Evolutionary conservation across 441 rosid genomes (phyloP), one percentile per base, ranked within the genome.

Genomic region (Arabidopsis hybrid): DNA sequence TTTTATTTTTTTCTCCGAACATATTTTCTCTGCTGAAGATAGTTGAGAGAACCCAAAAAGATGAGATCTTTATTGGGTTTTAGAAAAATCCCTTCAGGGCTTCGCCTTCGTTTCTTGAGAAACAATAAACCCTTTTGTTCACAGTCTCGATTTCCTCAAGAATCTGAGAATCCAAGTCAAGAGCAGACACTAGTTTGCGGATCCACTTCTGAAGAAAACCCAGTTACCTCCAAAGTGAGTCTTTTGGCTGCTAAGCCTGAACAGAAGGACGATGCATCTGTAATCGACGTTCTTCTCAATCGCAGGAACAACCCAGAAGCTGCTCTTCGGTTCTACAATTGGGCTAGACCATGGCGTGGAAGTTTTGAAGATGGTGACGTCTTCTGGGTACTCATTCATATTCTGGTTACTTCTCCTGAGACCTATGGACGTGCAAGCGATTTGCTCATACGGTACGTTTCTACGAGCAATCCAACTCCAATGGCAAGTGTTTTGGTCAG

Each of bases 311-410:
- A 84, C 60, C 90, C 95, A 8, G 8, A 43, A 5, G 74, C 82
- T 8, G 92, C 94, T 64, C 67, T 85, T 52, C 40, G 56, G 51
- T 84, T 80, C 80, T 91, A 79, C 68, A 43, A 47, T 7, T 31
- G 60, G 65, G 81, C 74, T 64, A 81, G 73, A 55, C 52, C 74
- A 40, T 73, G 71, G 74, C 81, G 81, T 1, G 88, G 84, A 9
- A 75, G 65, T 12, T 17, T 64, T 47, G 40, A 47, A 68, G 69
- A 81, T 47, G 53, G 85, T 2, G 90, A 86, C 67, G 53, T 80
- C 35, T 72, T 87, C 14, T 86, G 90, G 66, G 78, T 85, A 49
- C 65, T 90, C 67, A 63, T 90, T 72, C 95, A 86, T 78, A 81
- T 90, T 69, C 77, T 90, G 68, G 74, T 80, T 53, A 63, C 51